phyloP scores from a whole-genome alignment of 768 basidiomycete species.

The Calvatia gigantea region DNA sequence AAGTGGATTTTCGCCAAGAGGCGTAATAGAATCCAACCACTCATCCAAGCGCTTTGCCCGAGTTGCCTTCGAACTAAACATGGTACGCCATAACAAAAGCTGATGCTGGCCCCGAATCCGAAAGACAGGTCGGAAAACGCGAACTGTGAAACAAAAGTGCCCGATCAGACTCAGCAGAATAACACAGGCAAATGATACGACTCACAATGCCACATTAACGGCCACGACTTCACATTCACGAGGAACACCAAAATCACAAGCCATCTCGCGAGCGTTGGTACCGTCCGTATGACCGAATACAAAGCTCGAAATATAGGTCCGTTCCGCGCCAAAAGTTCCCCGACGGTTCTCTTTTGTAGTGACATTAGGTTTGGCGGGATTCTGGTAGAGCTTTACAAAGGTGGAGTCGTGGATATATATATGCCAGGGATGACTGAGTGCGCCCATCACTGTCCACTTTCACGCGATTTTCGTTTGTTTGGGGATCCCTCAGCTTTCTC shows the following conservation, averaged over 20 bases:
- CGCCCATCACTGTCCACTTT: neutral
- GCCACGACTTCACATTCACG: slow-evolving; percentile 59
- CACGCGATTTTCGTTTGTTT: no score
- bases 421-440: neutral
- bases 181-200: slow-evolving; percentile 12
- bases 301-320: neutral
- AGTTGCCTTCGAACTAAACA: slow-evolving; percentile 41
- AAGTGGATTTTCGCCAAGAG: slow-evolving; percentile 58
- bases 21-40: slow-evolving; percentile 47
- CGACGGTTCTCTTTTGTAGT: neutral
- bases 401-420: neutral
- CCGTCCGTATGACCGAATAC: slow-evolving; percentile 3
- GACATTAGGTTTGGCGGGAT: neutral
- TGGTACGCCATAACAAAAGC: slow-evolving; percentile 28
- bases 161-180: neutral
- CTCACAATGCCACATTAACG: slow-evolving; percentile 69
- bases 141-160: slow-evolving; percentile 27
- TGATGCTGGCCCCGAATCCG: slow-evolving; percentile 27
- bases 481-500: neutral
- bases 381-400: neutral
- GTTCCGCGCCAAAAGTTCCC: neutral
- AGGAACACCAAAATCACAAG: slow-evolving; percentile 46
- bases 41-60: slow-evolving; percentile 30
- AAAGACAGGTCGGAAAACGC: slow-evolving; percentile 50
- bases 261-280: slow-evolving; percentile 31